Conservation (phyloP, 495 filamentous ascomycete species). For the Talaromyces borbonicus region DNA sequence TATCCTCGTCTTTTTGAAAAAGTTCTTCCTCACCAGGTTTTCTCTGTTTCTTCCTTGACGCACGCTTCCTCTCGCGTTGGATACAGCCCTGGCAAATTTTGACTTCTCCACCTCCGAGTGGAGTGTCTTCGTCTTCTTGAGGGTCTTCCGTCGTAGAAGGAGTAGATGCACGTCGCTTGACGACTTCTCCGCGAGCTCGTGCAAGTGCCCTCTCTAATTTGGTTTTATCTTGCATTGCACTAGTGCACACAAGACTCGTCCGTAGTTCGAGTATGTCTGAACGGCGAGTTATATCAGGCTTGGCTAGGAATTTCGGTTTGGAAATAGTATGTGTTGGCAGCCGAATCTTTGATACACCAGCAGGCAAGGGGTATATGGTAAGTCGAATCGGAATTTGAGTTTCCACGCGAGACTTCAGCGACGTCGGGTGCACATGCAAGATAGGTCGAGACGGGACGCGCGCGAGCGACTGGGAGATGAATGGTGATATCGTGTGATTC, state of each 20-base stretch:
- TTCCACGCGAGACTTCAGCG: constrained; percentile 82
- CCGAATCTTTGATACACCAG: constrained; percentile 67
- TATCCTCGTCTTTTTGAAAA: constrained; percentile 66
- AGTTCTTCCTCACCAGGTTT: constrained; percentile 73
- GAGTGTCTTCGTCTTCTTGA: constrained; percentile 51
- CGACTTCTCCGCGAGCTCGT: constrained; percentile 45
- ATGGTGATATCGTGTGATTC: constrained; percentile 24
- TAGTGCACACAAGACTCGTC: constrained; percentile 77
- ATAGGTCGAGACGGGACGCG: constrained; percentile 24
- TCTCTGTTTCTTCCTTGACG: constrained; percentile 78
- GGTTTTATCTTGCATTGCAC: constrained; percentile 72
- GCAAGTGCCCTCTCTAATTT: constrained; percentile 53
- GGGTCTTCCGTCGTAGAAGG: constrained; percentile 22
- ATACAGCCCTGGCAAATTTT: constrained; percentile 80
- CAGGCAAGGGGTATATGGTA: constrained; percentile 60
- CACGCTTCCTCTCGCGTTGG: constrained; percentile 75
- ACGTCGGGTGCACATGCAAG: constrained; percentile 53
- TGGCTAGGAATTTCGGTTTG: constrained; percentile 77
- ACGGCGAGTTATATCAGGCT: constrained; percentile 45
- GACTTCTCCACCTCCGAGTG: constrained; percentile 74
- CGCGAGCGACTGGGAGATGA: constrained; percentile 17
- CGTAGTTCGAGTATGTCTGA: constrained; percentile 72
- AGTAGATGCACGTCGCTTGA: constrained; percentile 15
- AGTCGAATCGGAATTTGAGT: constrained; percentile 83
- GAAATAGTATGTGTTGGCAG: constrained; percentile 82